Evolutionary conservation across 805 yeast genomes (phyloP), one percentile per base, ranked within the genome.

Genomic region (Kurtzmaniella fragi): DNA sequence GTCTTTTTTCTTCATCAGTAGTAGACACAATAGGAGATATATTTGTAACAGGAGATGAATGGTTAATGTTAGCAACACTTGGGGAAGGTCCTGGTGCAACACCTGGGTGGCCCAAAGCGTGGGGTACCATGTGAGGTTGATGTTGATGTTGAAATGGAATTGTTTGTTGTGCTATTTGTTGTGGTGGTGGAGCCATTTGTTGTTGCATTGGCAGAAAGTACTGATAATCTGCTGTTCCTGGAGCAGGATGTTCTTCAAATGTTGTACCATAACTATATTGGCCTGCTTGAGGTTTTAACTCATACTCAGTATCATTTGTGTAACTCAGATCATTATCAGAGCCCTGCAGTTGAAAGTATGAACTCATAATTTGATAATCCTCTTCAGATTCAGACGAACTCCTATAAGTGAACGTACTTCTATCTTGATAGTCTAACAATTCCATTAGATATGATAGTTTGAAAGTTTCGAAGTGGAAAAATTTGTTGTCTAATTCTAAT

Each of bases 351-450:
- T 36, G 17, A 23, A 36, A 36, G 17, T 36, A 36, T 20, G 17
- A 29, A 20, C 39, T 36, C 39, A 36, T 36, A 17, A 36, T 29
- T 31, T 29, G 39, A 23, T 36, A 29, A 11, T 36, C 39, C 17
- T 36, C 39, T 28, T 36, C 39, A 15, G 39, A 36, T 17, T 36
- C 39, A 15, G 39, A 28, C 16, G 33, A 36, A 36, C 39, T 36
- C 39, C 30, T 28, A 17, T 29, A 29, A 28, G 17, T 31, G 39
- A 36, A 36, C 11, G 25, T 27, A 6, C 33, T 28, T 27, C 25
- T 36, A 17, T 29, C 39, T 33, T 20, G 39, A 30, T 36, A 36
- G 13, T 36, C 39, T 31, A 36, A 36, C 23, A 36, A 36, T 36
- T 36, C 39, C 39, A 36, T 36, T 16, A 29, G 25, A 33, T 20